These are phyloP conservation scores for Raddia guianensis DNA, from an alignment of 176 grass and related monocot genomes.

Conservation along the genomic window DNA sequence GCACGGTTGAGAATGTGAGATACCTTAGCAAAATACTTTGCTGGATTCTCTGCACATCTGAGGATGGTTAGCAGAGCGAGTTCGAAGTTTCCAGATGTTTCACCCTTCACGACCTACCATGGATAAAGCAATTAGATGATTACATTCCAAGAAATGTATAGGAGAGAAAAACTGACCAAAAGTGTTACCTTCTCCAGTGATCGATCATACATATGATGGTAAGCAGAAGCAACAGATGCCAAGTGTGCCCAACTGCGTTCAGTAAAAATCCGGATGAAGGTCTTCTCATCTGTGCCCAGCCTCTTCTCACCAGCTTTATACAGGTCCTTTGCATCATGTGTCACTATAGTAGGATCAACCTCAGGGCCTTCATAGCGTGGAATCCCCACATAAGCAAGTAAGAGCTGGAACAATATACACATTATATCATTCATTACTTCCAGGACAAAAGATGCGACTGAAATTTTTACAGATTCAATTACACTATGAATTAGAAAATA, in stretches of 20 bases:
- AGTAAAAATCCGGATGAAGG: constrained; percentile 86
- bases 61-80: constrained; percentile 83
- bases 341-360: constrained; percentile 77
- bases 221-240: constrained; percentile 83
- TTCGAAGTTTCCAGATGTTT: constrained; percentile 97
- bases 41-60: constrained; percentile 86
- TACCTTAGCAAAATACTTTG: constrained; percentile 99
- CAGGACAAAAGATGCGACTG: constrained; percentile 2
- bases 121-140: constrained; percentile 31
- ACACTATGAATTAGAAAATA: background rate
- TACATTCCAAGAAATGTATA: constrained; percentile 17
- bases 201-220: constrained; percentile 74
- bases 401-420: constrained; percentile 60
- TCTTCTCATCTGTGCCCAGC: constrained; percentile 88
- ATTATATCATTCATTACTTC: constrained; percentile 24
- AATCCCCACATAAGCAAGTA: constrained; percentile 77
- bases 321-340: constrained; percentile 88
- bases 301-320: constrained; percentile 98
- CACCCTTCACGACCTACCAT: constrained; percentile 79
- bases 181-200: constrained; percentile 81
- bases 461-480: constrained; percentile 27
- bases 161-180: constrained; percentile 1
- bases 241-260: constrained; percentile 83
- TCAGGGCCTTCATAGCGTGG: constrained; percentile 88
- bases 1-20: constrained; percentile 23